phyloP scores from a whole-genome alignment of 169 alveolate species.

The Besnoitia besnoiti region DNA sequence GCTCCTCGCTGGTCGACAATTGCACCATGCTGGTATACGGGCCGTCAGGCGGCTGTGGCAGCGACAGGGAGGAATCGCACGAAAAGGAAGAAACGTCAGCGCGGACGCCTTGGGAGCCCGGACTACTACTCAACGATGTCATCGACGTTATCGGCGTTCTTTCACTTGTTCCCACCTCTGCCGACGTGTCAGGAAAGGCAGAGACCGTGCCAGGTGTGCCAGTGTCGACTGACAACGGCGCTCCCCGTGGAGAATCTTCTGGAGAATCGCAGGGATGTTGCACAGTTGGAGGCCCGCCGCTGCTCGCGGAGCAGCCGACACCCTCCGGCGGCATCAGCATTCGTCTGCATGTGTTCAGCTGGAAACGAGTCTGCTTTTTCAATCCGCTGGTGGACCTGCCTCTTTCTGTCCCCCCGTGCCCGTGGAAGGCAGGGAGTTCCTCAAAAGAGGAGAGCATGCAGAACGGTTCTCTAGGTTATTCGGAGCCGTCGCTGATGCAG shows the following conservation, averaged over 20 bases:
- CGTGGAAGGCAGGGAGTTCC: neutral
- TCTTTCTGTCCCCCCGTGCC: neutral
- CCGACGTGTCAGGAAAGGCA: neutral
- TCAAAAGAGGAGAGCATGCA: too few species aligned
- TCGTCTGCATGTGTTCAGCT: neutral
- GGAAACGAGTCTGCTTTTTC: conserved; percentile 29
- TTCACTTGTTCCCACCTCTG: neutral
- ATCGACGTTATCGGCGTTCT: neutral
- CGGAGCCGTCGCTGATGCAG: neutral
- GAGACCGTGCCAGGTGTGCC: neutral
- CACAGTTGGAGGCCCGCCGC: too few species aligned
- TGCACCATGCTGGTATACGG: neutral
- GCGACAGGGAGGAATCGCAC: neutral
- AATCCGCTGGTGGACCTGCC: neutral
- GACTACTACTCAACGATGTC: neutral
- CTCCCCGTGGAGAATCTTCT: too few species aligned
- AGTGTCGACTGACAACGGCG: too few species aligned
- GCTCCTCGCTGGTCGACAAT: neutral
- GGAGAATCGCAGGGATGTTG: too few species aligned
- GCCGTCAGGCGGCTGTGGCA: neutral
- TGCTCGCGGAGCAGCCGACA: too few species aligned
- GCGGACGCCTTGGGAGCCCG: neutral
- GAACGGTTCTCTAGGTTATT: too few species aligned
- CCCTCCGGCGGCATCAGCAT: neutral
- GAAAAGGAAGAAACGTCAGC: neutral